phyloP scores from a whole-genome alignment of 78 protist genomes.

The Pelomyxa schiedti region DNA sequence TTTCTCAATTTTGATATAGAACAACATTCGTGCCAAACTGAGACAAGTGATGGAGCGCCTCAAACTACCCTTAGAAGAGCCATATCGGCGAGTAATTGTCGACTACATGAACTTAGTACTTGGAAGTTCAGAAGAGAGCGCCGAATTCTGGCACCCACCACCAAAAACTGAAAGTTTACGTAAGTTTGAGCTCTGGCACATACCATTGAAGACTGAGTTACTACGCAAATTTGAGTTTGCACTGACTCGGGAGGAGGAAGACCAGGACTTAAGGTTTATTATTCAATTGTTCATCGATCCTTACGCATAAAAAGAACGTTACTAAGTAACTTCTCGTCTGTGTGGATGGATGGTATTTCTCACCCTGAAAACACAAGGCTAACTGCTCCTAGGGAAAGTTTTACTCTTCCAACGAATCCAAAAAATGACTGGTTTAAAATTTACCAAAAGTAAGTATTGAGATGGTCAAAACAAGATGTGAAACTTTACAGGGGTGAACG shows the following conservation, averaged over 20 bases:
- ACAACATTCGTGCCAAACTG: slow-evolving; percentile 37
- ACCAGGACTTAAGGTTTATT: neutral
- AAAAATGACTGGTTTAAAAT: slow-evolving; percentile 37
- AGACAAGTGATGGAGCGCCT: slow-evolving; percentile 39
- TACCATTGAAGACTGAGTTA: slow-evolving; percentile 17
- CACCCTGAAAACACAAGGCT: slow-evolving; percentile 19
- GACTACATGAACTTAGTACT: slow-evolving; percentile 35
- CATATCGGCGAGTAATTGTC: slow-evolving; percentile 37
- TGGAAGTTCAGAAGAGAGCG: slow-evolving; percentile 15
- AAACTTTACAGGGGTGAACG: slow-evolving; percentile 32
- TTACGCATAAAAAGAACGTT: slow-evolving; percentile 6
- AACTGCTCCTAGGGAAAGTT: slow-evolving; percentile 29
- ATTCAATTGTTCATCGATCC: neutral
- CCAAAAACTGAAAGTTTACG: too few species aligned
- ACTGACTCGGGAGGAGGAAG: neutral
- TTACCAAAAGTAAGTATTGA: neutral
- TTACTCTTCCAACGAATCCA: slow-evolving; percentile 34
- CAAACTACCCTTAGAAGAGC: slow-evolving; percentile 39
- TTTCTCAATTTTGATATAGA: too few species aligned
- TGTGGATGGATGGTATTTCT: slow-evolving; percentile 13
- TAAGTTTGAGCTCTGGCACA: neutral
- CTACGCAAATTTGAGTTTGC: neutral
- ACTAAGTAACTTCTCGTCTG: neutral
- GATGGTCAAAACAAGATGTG: neutral
- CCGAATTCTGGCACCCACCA: slow-evolving; percentile 26